Evolutionary conservation across 2,329 filamentous ascomycete species (phyloP).

Genomic region (Sporothrix mexicana): DNA sequence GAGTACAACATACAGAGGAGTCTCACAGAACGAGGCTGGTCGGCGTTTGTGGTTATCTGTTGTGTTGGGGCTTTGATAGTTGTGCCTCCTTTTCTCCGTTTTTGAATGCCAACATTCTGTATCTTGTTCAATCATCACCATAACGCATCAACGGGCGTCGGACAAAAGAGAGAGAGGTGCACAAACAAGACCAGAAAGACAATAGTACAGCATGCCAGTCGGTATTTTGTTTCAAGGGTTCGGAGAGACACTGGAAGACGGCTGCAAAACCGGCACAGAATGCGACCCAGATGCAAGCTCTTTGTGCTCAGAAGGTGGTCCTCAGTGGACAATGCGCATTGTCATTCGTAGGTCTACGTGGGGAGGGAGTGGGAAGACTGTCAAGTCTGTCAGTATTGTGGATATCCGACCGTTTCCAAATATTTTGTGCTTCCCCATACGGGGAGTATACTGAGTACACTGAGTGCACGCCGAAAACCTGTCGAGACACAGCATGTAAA

Average conservation of each 20-base stretch:
- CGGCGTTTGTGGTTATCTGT: not conserved
- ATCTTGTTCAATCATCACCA: not conserved
- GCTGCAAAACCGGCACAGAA: not conserved
- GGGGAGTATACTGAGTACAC: not conserved
- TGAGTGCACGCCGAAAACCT: not conserved
- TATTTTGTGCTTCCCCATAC: not conserved
- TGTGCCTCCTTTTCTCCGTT: not conserved
- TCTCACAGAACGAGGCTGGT: not conserved
- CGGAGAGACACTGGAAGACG: not conserved
- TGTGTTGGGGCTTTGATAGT: no score
- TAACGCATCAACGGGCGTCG: not conserved
- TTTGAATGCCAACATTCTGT: not conserved
- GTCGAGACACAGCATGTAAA: slow-evolving; percentile 1
- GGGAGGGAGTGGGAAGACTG: not conserved
- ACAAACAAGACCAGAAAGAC: not conserved
- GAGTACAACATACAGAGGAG: not conserved
- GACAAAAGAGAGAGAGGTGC: not conserved
- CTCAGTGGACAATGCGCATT: not conserved
- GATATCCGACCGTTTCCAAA: no score
- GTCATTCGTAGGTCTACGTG: not conserved
- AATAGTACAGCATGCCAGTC: not conserved
- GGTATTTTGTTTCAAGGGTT: not conserved
- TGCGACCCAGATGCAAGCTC: not conserved
- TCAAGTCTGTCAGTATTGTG: not conserved
- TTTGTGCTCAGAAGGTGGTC: not conserved